Evolutionary conservation across 345 rosid genomes (phyloP), one percentile per base, ranked within the genome.

Genomic region (Nephelium lappaceum): DNA sequence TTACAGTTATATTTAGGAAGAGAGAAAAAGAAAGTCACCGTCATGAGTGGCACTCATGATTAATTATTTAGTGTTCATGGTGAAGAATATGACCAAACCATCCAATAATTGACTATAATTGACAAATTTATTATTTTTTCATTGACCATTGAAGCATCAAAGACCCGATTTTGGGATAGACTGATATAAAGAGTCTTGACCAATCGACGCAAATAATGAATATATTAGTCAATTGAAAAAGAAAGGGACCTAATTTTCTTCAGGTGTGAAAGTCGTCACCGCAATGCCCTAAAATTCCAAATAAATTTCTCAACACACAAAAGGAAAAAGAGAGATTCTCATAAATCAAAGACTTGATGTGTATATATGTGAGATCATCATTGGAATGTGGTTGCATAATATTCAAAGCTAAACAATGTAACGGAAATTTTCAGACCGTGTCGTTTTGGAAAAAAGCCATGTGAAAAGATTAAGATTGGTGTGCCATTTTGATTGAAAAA

Each of bases 201-300:
- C 24, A 62, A 21, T 19, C 18, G 15, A 45, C 12, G 14, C 51
- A 67, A 1, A 53, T 53, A 15, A 5, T 53, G 58, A 53, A 53
- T 53, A 53, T 53, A 15, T 1, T 53, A 19, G 15, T 49, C 55
- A 53, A 1, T 53, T 53, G 58, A 53, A 16, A 39, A 14, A 39
- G 38, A 64, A 23, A 47, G 73, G 16, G 43, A 51, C 43, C 63
- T 71, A 71, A 71, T 71, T 51, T 16, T 71, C 74, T 51, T 69
- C 58, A 53, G 19, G 72, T 69, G 73, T 69, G 72, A 71, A 71
- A 51, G 19, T 71, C 23, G 62, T 11, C 36, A 71, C 39, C 19
- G 11, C 2, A 69, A 23, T 23, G 31, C 36, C 27, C 23, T 14
- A 21, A 14, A 21, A 12, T 53, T 53, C 21, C 58, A 53, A 53